Conservation (phyloP, 176 grass and related monocot genomes). For the Dactylis glomerata region DNA sequence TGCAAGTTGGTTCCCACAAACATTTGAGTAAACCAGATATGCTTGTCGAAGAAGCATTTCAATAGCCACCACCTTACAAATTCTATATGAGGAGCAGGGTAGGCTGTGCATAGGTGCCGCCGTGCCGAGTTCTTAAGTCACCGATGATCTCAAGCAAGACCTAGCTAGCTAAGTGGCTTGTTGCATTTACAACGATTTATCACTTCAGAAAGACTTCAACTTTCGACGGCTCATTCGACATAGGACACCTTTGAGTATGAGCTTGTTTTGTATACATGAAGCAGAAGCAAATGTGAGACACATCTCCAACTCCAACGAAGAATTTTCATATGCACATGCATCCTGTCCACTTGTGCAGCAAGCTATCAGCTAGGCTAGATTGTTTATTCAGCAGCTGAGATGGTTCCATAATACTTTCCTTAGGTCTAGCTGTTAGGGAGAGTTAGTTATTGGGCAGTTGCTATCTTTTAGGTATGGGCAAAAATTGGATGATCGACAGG, state of each 20-base stretch:
- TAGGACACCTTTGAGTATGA: slow-evolving; percentile 1
- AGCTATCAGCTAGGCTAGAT: slow-evolving; percentile 23
- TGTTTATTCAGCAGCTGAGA: slow-evolving; percentile 26
- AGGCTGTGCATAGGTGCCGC: neutral
- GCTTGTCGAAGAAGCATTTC: slow-evolving; percentile 7
- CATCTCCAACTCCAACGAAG: slow-evolving; percentile 5
- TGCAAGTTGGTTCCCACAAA: slow-evolving; percentile 14
- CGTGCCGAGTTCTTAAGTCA: slow-evolving; percentile 1
- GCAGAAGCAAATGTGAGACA: slow-evolving; percentile 18
- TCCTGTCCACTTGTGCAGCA: slow-evolving; percentile 32
- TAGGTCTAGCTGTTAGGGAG: slow-evolving; percentile 15
- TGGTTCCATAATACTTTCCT: slow-evolving; percentile 15
- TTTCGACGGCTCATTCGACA: neutral
- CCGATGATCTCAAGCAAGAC: neutral
- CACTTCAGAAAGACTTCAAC: neutral
- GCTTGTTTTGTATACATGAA: slow-evolving; percentile 25
- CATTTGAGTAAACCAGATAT: neutral
- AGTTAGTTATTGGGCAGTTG: slow-evolving; percentile 26
- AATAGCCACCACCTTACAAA: neutral
- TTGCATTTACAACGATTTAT: neutral
- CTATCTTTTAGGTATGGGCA: slow-evolving; percentile 24
- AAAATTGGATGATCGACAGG: slow-evolving; percentile 27
- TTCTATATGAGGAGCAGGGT: neutral
- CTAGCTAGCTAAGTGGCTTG: neutral
- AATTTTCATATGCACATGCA: slow-evolving; percentile 33